These are phyloP conservation scores for Epichloe gansuensis DNA, from an alignment of 2,329 filamentous ascomycete genomes.

Conservation along the genomic window DNA sequence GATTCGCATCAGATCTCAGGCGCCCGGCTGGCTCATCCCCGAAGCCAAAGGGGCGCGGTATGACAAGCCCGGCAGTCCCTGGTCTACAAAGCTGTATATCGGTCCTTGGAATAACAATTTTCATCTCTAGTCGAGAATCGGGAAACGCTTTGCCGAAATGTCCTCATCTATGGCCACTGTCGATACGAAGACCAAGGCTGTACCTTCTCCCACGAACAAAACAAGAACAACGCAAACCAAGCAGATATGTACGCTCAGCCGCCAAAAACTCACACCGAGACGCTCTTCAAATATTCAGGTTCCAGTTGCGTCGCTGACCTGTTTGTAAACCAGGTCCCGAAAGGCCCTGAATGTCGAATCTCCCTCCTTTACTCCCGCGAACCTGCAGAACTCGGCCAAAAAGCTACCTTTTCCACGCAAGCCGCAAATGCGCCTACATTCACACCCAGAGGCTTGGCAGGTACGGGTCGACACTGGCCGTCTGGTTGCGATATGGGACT, in stretches of 20 bases:
- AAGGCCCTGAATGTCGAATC: slow-evolving; percentile 91
- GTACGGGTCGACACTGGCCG: slow-evolving; percentile 16
- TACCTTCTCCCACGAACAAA: slow-evolving; percentile 76
- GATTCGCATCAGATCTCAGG: slow-evolving; percentile 35
- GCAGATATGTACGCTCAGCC: slow-evolving; percentile 36
- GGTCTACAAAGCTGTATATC: too few species aligned
- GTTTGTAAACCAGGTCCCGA: slow-evolving; percentile 36
- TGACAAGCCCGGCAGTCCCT: slow-evolving; percentile 14
- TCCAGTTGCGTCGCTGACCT: neutral
- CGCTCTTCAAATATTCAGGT: neutral
- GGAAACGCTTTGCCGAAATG: slow-evolving; percentile 84
- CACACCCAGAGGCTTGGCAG: slow-evolving; percentile 52
- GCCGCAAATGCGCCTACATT: slow-evolving; percentile 82
- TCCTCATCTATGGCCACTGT: slow-evolving; percentile 87
- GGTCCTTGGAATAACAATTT: slow-evolving; percentile 5
- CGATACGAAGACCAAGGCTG: slow-evolving; percentile 86
- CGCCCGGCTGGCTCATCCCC: slow-evolving; percentile 41
- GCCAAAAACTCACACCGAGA: neutral
- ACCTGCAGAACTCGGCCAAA: slow-evolving; percentile 37
- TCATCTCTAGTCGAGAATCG: slow-evolving; percentile 51
- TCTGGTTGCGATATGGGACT: neutral
- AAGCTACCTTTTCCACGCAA: slow-evolving; percentile 74
- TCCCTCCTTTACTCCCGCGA: slow-evolving; percentile 76
- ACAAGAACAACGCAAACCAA: slow-evolving; percentile 38
- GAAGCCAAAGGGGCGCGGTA: slow-evolving; percentile 44